Base-by-base conservation (phyloP, 192 early-diverging fungal species). In the Geosiphon pyriformis region DNA sequence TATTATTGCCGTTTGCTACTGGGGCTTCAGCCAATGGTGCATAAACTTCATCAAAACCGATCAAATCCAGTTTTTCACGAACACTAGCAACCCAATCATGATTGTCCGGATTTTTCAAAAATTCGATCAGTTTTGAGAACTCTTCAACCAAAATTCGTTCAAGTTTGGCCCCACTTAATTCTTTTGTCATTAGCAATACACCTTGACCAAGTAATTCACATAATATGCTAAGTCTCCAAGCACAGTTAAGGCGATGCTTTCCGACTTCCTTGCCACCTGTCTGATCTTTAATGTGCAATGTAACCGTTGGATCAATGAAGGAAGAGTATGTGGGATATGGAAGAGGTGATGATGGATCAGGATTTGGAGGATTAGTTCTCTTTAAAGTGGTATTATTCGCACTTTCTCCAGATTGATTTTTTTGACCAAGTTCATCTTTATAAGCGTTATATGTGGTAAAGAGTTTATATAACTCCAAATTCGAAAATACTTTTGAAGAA, bases 171-270 rank as follows among this genome's bases (percentile, higher is more conserved):
- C 77, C 77, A 12, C 67, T 70, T 2, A 78, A 54, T 52, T 78
- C 77, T 47, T 78, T 78, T 3, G 77, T 78, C 77, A 78, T 75
- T 46, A 76, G 33, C 12, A 78, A 56, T 20, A 78, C 74, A 11
- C 77, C 77, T 60, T 73, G 56, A n/a, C 77, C 77, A 11, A 75
- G 31, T 42, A 66, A 55, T 42, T 66, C 64, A 25, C 64, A 66
- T 37, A 66, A 20, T 55, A 66, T 66, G 20, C 51, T 55, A 25
- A 66, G 50, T 17, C 64, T 31, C 64, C 64, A 66, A 20, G 64
- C 64, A 18, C 64, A 66, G 37, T 66, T 66, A n/a, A 66, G 29
- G 23, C 64, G 51, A 49, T 66, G 64, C 35, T 66, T 66, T 15
- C 64, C 64, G 2, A 66, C 64, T 55, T 66, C 64, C 15, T 55